Base-by-base conservation (phyloP, 1,284 basidiomycete genomes). In the Ganoderma sp. region DNA sequence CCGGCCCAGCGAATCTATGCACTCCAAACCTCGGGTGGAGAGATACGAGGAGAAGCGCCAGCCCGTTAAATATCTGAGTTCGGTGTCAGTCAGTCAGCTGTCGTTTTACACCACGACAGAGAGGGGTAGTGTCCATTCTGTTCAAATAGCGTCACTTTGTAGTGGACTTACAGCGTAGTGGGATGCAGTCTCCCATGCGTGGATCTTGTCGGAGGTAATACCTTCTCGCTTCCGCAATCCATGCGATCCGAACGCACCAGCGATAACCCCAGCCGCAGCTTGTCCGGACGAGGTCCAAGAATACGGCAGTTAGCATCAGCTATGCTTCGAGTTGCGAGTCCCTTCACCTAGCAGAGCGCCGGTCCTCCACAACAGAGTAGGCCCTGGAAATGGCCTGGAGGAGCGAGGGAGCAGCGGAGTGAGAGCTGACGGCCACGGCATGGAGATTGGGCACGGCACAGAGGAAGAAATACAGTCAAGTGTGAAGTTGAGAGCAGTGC, bases 191-290 rank as follows among this genome's bases (percentile, higher is more conserved):
- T 82, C 80, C 86, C 88, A 92, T n/a, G 87, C 83, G 42, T 85
- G 81, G 14, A 92, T 78, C 39, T 82, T 81, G 34, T 88, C 87
- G 12, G 84, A 67, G 19, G 86, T 86, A 17, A 88, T 83, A 0
- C 84, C 86, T 14, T 79, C 71, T 45, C 83, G 78, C 34, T 80
- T 79, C 74, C 84, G 83, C 63, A 93, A 81, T 9, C 82, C 88
- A 77, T 93, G 92, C 6, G 88, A 79, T 68, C 92, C 92, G 76
- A 93, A 91, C 50, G 91, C 90, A 3, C 90, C 90, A 57, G 87
- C 77, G 50, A 87, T 71, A 72, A 92, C 85, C n/a, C 90, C 90
- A 57, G 80, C 71, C 10, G 86, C 81, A 54, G 83, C 90, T 91
- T 71, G 42, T 62, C 64, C 69, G 42, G 52, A 57, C 28, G 28